These are phyloP conservation scores for Candida sanyiensis DNA, from an alignment of 805 yeast species.

Conservation along the genomic window DNA sequence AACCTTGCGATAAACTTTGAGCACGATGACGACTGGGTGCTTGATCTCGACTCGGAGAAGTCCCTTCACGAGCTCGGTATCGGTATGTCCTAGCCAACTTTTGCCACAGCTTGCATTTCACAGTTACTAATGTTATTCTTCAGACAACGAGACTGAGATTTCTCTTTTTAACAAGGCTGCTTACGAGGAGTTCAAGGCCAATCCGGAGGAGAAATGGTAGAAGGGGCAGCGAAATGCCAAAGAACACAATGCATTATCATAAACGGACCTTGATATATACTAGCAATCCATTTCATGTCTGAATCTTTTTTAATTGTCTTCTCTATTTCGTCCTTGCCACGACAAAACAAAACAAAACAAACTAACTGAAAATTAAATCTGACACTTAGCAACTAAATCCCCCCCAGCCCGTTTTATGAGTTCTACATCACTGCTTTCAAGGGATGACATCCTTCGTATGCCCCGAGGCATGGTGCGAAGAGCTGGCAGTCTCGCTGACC, in stretches of 20 bases:
- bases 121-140: slow-evolving; percentile 13
- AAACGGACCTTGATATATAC: not conserved
- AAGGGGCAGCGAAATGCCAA: not conserved
- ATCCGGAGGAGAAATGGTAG: slow-evolving; percentile 92
- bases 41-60: slow-evolving; percentile 34
- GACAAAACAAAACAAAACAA: not conserved
- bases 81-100: slow-evolving; percentile 16
- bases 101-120: slow-evolving; percentile 29
- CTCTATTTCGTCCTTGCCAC: not conserved
- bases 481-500: not conserved
- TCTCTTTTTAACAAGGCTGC: slow-evolving; percentile 69
- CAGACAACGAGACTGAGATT: slow-evolving; percentile 85
- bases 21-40: slow-evolving; percentile 71
- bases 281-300: not conserved
- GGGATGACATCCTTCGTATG: not conserved
- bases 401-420: too few species aligned
- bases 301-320: too few species aligned
- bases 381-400: too few species aligned
- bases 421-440: too few species aligned
- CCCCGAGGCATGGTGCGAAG: slow-evolving; percentile 1
- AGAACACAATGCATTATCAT: not conserved
- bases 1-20: slow-evolving; percentile 88
- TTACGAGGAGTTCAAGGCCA: slow-evolving; percentile 61
- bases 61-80: slow-evolving; percentile 35
- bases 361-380: not conserved